phyloP scores from a whole-genome alignment of 371 early-diverging fungal species.

The Mortierella sp. region DNA sequence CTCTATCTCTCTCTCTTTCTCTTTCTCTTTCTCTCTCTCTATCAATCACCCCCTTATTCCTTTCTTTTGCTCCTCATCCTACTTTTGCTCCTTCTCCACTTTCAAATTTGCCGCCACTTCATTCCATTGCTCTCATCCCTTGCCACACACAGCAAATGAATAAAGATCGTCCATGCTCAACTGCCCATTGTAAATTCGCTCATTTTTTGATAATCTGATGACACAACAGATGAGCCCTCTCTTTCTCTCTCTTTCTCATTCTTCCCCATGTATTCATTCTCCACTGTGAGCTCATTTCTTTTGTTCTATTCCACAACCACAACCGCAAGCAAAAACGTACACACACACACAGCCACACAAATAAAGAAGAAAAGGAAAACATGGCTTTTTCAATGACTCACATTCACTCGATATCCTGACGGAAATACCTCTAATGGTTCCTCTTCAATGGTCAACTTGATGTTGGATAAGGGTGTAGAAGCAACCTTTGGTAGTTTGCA shows the following conservation, averaged over 20 bases:
- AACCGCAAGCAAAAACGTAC: background rate
- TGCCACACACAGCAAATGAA: background rate
- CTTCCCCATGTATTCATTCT: background rate
- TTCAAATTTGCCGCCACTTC: background rate
- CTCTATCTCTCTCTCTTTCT: constrained; percentile 7
- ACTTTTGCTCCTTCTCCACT: background rate
- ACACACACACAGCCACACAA: background rate
- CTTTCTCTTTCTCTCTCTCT: constrained; percentile 12
- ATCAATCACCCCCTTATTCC: background rate
- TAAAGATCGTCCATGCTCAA: background rate
- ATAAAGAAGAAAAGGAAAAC: background rate
- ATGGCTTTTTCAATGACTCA: background rate
- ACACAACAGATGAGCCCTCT: constrained; percentile 16
- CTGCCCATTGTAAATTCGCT: background rate
- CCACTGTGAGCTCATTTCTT: constrained; percentile 10
- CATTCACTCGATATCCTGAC: constrained; percentile 27
- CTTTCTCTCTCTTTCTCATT: background rate
- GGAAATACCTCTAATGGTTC: constrained; percentile 10
- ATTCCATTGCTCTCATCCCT: background rate
- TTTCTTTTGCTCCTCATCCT: background rate
- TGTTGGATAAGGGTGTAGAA: constrained; percentile 23
- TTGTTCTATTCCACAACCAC: too few species aligned
- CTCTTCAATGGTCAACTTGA: constrained; percentile 15
- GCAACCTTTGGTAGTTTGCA: constrained; percentile 20
- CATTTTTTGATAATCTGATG: constrained; percentile 1